These are phyloP conservation scores for Didymella pomorum DNA, from an alignment of 2,329 filamentous ascomycete genomes.

Conservation along the genomic window DNA sequence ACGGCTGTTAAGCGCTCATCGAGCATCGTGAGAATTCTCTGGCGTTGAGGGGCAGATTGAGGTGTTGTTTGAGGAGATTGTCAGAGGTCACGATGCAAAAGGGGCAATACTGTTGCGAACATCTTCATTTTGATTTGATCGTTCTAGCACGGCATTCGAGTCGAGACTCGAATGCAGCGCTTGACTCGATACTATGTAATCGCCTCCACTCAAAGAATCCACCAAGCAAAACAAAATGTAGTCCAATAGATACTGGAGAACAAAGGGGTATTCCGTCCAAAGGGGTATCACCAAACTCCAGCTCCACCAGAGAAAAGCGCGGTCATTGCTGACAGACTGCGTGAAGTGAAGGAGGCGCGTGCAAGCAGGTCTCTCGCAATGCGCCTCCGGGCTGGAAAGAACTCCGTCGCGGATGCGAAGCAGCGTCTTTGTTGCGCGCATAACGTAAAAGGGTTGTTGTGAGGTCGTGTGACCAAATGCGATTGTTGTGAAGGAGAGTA, in stretches of 20 bases:
- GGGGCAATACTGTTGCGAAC: conserved; percentile 3
- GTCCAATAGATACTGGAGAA: conserved; percentile 16
- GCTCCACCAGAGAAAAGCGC: conserved; percentile 49
- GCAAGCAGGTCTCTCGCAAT: conserved; percentile 8
- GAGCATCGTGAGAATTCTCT: conserved; percentile 9
- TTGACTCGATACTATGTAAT: background rate
- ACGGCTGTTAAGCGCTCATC: background rate
- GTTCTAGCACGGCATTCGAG: too few relatives aligned
- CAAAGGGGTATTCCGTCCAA: conserved; percentile 25
- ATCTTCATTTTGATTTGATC: conserved; percentile 13
- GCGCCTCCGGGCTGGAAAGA: conserved; percentile 10
- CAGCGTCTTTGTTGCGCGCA: conserved; percentile 30
- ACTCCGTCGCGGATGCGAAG: conserved; percentile 17
- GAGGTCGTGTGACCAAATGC: background rate
- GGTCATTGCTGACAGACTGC: conserved; percentile 17
- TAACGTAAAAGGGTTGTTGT: conserved; percentile 7
- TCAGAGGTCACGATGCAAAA: conserved; percentile 1
- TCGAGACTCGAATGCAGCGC: too few relatives aligned
- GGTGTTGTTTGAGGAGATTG: too few relatives aligned
- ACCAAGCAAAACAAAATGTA: conserved; percentile 17
- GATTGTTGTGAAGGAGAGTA: conserved; percentile 16
- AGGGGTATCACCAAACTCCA: conserved; percentile 53
- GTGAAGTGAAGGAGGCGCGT: conserved; percentile 20
- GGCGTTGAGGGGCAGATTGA: background rate
- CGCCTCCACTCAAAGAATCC: background rate